Evolutionary conservation across 2,329 filamentous ascomycete genomes (phyloP).

Genomic region (Trichoderma harzianum): DNA sequence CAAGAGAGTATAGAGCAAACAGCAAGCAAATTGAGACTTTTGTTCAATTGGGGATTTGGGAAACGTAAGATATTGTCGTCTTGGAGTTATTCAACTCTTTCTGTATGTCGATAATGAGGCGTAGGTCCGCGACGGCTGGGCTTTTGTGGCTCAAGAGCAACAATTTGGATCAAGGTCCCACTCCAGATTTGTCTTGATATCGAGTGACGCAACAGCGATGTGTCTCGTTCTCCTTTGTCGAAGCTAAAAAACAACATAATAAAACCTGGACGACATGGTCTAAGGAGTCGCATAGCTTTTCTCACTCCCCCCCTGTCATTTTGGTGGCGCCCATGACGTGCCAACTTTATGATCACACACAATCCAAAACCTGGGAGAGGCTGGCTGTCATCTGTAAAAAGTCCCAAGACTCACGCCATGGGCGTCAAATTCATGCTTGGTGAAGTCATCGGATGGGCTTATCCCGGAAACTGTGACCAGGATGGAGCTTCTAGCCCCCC

Average conservation of each 20-base stretch:
- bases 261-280: background rate
- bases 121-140: constrained; percentile 5
- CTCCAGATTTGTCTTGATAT: background rate
- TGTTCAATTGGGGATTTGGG: background rate
- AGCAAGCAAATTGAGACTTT: background rate
- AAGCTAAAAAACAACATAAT: background rate
- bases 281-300: background rate
- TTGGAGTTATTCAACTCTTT: constrained; percentile 2
- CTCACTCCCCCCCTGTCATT: background rate
- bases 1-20: background rate
- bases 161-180: constrained; percentile 8
- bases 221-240: background rate
- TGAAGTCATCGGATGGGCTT: constrained; percentile 4
- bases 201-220: constrained; percentile 15
- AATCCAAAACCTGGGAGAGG: background rate
- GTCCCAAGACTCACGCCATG: background rate
- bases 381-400: background rate
- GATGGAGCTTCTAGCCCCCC: background rate
- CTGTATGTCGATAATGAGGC: background rate
- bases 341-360: background rate
- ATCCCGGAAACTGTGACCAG: background rate
- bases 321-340: constrained; percentile 13
- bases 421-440: background rate
- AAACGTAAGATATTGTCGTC: background rate
- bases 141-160: constrained; percentile 14